Conservation (phyloP, 768 basidiomycete genomes). For the Trichaptum fuscoviolaceum region DNA sequence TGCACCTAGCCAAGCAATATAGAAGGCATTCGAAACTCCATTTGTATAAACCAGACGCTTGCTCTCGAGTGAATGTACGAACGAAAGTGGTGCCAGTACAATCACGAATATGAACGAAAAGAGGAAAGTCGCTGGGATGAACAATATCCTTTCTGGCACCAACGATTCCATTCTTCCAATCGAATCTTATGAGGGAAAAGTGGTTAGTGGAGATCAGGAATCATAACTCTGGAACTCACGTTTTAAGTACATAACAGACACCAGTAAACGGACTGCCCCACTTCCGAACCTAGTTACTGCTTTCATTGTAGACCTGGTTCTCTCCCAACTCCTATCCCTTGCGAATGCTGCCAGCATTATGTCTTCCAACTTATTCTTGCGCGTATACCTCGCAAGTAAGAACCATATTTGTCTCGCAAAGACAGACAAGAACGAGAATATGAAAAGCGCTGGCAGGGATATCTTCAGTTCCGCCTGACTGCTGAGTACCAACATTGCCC, state of each 20-base stretch:
- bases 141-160: constrained; percentile 2
- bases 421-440: constrained; percentile 53
- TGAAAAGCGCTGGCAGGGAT: constrained; percentile 42
- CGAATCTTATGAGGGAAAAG: background rate
- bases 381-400: constrained; percentile 68
- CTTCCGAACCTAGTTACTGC: constrained; percentile 38
- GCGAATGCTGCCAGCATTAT: constrained; percentile 59
- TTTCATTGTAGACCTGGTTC: constrained; percentile 39
- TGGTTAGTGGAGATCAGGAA: background rate
- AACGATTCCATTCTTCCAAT: constrained; percentile 1
- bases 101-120: constrained; percentile 38
- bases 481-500: constrained; percentile 58
- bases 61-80: constrained; percentile 49
- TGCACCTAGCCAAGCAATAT: constrained; percentile 55
- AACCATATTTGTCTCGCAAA: constrained; percentile 70
- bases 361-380: constrained; percentile 60
- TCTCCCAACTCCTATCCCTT: constrained; percentile 46
- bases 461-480: constrained; percentile 42
- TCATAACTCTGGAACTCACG: constrained; percentile 38
- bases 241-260: constrained; percentile 60
- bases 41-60: constrained; percentile 51
- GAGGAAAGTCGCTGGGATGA: constrained; percentile 35
- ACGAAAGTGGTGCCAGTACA: constrained; percentile 44
- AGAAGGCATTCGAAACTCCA: constrained; percentile 53
- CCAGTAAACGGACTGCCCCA: constrained; percentile 40